Conservation (phyloP, 148 eudicot species). For the Pharnaceum exiguum region DNA sequence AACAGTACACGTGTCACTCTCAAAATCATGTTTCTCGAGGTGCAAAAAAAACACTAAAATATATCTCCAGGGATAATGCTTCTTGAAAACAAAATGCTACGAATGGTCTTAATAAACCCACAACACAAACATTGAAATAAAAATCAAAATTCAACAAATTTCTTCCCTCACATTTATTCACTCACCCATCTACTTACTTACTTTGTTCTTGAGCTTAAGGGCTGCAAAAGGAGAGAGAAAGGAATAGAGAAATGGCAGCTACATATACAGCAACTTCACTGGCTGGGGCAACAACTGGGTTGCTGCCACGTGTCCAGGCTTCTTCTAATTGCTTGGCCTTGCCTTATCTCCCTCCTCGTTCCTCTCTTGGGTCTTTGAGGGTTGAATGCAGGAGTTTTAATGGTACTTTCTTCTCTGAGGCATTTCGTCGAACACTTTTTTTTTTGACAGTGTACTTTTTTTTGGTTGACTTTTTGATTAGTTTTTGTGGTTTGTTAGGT, state of each 20-base stretch:
- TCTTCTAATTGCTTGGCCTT: conserved; percentile 43
- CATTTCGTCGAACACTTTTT: conserved; percentile 36
- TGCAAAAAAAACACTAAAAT: background rate
- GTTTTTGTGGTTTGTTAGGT: background rate
- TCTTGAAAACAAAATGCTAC: too few species aligned
- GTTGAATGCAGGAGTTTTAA: conserved; percentile 31
- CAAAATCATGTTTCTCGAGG: background rate
- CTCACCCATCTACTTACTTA: background rate
- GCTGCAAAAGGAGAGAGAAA: background rate
- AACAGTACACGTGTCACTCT: conserved; percentile 19
- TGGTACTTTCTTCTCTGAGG: conserved; percentile 38
- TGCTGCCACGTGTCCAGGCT: conserved; percentile 48
- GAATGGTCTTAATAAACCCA: conserved; percentile 22
- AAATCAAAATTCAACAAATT: background rate
- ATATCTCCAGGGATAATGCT: conserved; percentile 17
- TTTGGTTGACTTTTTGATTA: background rate
- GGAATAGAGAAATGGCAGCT: conserved; percentile 31
- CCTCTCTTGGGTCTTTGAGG: conserved; percentile 21
- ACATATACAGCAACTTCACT: conserved; percentile 52
- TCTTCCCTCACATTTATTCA: background rate
- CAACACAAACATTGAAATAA: background rate
- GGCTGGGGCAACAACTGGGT: conserved; percentile 75
- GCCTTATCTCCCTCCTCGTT: conserved; percentile 51
- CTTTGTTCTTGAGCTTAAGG: too few species aligned
- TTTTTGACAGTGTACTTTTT: background rate